Evolutionary conservation across 2,329 filamentous ascomycete genomes (phyloP), one percentile per base, ranked within the genome.

Genomic region (Stachybotrys chlorohalonatus): DNA sequence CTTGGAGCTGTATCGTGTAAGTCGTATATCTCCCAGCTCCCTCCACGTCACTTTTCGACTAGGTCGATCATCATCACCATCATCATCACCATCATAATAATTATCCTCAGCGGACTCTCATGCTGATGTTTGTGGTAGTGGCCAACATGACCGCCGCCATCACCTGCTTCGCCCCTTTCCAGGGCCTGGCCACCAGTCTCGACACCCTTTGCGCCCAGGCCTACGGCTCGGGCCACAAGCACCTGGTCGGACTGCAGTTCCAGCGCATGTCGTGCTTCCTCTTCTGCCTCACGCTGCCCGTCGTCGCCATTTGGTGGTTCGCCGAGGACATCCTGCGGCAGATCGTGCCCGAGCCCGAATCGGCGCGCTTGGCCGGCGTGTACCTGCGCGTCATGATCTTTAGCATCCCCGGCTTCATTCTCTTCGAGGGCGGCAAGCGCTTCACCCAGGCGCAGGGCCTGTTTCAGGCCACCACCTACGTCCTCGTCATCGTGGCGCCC

Each of bases 191-290:
- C 1, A 97, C 93, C 5, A 90, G 87, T 59, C 77, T 97, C 45
- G 93, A 97, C 70, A 97, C 93, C 0, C 83, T 97, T 2, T 96
- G 93, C 68, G 84, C 93, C 0, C 93, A 97, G 70, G 93, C 94
- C 0, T 97, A 95, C 66, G 93, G 94, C 2, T 95, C 89, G 1
- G 93, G 93, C 0, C 88, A 87, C 67, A 95, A 88, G 66, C 88
- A 92, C 61, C 81, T 97, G 6, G 93, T 97, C 11, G 89, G 89
- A 1, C 69, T 94, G 54, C 89, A 94, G 63, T 79, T 90, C 58
- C 88, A 94, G 71, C 80, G 89, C 55, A 93, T 93, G 89, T 76
- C 89, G 1, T 87, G 78, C 65, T 92, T 94, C 65, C 78, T 94
- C 3, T 85, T 87, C 75, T 68, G 78, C 3, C 79, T 91, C 59